Base-by-base conservation (phyloP, 179 eudicot genomes). In the Amaranthus tricolor region DNA sequence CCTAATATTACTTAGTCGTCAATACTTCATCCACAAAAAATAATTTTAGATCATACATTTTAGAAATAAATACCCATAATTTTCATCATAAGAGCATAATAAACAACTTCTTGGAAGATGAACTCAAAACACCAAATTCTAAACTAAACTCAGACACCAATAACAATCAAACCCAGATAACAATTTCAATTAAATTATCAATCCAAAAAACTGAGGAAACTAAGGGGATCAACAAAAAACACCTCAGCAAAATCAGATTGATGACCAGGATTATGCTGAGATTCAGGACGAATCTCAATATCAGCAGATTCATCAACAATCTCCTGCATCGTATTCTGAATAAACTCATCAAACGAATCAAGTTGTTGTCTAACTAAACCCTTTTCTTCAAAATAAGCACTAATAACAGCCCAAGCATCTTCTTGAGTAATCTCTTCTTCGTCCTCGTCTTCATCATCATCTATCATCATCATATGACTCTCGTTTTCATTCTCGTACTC, bases 301-400 rank as follows among this genome's bases (percentile, higher is more conserved):
- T 95, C 99, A 1, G 93, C 89, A 0, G 95, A 87, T 77, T 95
- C 95, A 73, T 91, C 98, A 11, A 95, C 99, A 61, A 95, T 93
- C 60, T 95, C 99, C 70, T 95, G 99, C 98, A 93, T 95, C 6
- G 98, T 93, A 78, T 93, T 95, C 87, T 93, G 96, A 7, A 95
- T 95, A 73, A 95, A 95, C 86, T 95, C 99, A 67, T 95, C 98
- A 68, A 95, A 90, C 0, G 99, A 95, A 48, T 95, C 99, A 12
- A 95, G 84, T 64, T 95, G 99, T 57, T 95, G 99, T 0, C 99
- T 75, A 9, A 95, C 99, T 66, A 95, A 74, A 6, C 99, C 99
- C 68, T 93, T 95, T 69, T 95, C 98, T 60, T 93, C 98, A 49
- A 95, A 95, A 61, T 88, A 95, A 0, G 98, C 90, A 52, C 99